A percentile compares a stretch with the other conserved stretches of the same genome.
Evolutionary conservation across 805 yeast genomes (phyloP).

Genomic region (Yamadazyma sp.): DNA sequence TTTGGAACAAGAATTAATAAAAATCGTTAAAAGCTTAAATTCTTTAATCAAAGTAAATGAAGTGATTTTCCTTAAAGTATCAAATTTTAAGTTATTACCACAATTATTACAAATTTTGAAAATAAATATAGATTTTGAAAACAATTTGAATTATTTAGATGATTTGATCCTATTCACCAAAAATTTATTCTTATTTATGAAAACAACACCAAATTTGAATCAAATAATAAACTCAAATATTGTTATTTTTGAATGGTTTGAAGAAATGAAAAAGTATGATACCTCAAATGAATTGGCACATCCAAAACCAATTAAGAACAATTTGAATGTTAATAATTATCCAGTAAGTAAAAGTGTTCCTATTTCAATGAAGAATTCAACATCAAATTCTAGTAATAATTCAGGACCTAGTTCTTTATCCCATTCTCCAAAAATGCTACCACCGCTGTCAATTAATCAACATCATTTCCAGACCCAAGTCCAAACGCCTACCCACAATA

Average conservation of each 20-base stretch:
- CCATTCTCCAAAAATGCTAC: conserved; percentile 2
- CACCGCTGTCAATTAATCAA: conserved; percentile 2
- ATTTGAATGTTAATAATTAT: too few relatives aligned
- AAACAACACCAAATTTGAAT: conserved; percentile 9
- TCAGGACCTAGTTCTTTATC: neutral
- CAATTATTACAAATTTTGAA: conserved; percentile 29
- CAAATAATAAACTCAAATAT: conserved; percentile 10
- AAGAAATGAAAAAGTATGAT: conserved; percentile 9
- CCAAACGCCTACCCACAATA: too few relatives aligned
- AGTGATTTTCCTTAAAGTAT: conserved; percentile 20
- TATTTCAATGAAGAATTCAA: neutral
- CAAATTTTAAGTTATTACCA: conserved; percentile 31
- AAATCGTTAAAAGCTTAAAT: conserved; percentile 16
- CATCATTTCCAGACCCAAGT: neutral
- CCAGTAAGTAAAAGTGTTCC: neutral
- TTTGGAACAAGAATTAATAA: conserved; percentile 17
- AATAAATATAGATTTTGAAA: conserved; percentile 22
- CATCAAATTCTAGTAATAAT: neutral
- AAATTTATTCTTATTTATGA: conserved; percentile 45
- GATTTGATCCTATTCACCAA: conserved; percentile 50
- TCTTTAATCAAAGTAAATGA: conserved; percentile 9
- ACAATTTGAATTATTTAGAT: conserved; percentile 10
- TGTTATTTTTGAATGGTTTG: conserved; percentile 15
- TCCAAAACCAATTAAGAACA: too few relatives aligned
- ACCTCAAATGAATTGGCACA: conserved; percentile 3